A percentile compares a stretch with the other conserved stretches of the same genome.
These are phyloP conservation scores for Cadophora sp. DNA, from an alignment of 2,329 filamentous ascomycete genomes.

Conservation along the genomic window DNA sequence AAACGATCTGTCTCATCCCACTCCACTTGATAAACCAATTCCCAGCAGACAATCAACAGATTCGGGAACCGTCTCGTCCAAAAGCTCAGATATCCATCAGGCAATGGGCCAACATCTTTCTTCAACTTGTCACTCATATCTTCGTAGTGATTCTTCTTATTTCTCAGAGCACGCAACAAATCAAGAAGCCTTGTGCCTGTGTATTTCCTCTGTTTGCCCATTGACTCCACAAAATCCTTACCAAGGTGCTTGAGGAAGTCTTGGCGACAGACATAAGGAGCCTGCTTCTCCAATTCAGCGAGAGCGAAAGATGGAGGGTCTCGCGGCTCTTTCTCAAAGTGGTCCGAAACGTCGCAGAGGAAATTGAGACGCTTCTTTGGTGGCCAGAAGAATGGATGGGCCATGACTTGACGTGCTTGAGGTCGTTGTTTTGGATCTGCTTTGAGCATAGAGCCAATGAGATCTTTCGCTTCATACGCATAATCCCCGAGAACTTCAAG, in stretches of 20 bases:
- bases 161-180: conserved; percentile 84
- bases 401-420: conserved; percentile 78
- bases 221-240: conserved; percentile 82
- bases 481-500: conserved; percentile 82
- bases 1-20: conserved; percentile 64
- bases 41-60: conserved; percentile 70
- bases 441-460: conserved; percentile 81
- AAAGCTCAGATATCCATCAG: conserved; percentile 71
- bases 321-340: conserved; percentile 90
- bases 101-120: conserved; percentile 66
- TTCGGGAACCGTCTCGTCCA: conserved; percentile 72
- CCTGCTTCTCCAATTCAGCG: conserved; percentile 61
- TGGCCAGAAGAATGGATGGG: conserved; percentile 97
- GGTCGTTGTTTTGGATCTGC: conserved; percentile 66
- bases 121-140: conserved; percentile 88
- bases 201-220: conserved; percentile 96
- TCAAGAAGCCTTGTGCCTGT: conserved; percentile 84
- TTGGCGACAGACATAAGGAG: conserved; percentile 60
- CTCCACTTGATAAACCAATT: conserved; percentile 61
- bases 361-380: conserved; percentile 88
- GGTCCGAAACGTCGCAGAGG: conserved; percentile 94
- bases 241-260: conserved; percentile 84
- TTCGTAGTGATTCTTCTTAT: conserved; percentile 98
- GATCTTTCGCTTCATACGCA: conserved; percentile 83
- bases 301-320: conserved; percentile 79